Percentiles rank a stretch among this genome's conserved stretches.
Evolutionary conservation across 1,284 basidiomycete species (phyloP).

Genomic region (Hypsizygus ulmarius): DNA sequence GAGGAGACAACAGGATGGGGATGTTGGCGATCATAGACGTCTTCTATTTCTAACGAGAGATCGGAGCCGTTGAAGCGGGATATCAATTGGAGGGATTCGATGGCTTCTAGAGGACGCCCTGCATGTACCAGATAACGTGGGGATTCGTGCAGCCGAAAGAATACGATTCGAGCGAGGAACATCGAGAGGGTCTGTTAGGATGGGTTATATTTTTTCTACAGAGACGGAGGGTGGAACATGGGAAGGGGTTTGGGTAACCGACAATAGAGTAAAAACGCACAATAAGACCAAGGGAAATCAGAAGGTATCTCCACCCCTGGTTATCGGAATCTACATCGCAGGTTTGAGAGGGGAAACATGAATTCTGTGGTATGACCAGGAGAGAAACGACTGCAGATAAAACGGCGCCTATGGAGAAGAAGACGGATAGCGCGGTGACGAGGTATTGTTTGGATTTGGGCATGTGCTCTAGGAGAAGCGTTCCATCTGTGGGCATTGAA

Average conservation of each 20-base stretch:
- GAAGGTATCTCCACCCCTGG: conserved; percentile 83
- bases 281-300: conserved; percentile 66
- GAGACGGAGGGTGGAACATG: not conserved
- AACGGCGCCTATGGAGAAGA: conserved; percentile 92
- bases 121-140: conserved; percentile 88
- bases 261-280: conserved; percentile 25
- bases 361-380: conserved; percentile 72
- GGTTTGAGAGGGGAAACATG: conserved; percentile 53
- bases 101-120: conserved; percentile 78
- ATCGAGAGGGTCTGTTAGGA: conserved; percentile 74
- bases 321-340: conserved; percentile 74
- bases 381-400: conserved; percentile 79
- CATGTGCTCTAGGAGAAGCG: conserved; percentile 91
- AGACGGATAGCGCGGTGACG: conserved; percentile 92
- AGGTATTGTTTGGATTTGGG: conserved; percentile 90
- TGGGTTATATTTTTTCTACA: not conserved
- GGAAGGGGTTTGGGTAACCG: no score
- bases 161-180: conserved; percentile 82
- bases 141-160: conserved; percentile 92
- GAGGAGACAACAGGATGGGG: conserved; percentile 22
- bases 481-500: conserved; percentile 97
- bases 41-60: conserved; percentile 62
- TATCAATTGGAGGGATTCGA: conserved; percentile 79
- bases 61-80: conserved; percentile 80
- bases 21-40: conserved; percentile 61